Conservation (phyloP, 2,329 filamentous ascomycete species). For the Botrytis porri region DNA sequence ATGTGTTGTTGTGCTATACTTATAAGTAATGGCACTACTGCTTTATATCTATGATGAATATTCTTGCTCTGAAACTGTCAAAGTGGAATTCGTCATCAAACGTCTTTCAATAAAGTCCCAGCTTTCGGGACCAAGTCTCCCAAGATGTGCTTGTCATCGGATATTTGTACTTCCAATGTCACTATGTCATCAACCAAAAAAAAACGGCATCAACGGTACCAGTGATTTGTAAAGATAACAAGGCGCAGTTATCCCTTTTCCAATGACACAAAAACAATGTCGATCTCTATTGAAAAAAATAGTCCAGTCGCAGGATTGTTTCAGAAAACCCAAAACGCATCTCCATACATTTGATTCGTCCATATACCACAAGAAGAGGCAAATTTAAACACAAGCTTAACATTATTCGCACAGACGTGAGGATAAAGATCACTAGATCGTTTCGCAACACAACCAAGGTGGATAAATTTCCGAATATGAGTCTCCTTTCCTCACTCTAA, state of each 20-base stretch:
- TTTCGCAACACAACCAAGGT: neutral
- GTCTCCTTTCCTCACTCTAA: neutral
- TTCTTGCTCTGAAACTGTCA: neutral
- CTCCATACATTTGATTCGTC: neutral
- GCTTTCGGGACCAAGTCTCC: neutral
- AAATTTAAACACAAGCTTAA: neutral
- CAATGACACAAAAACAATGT: neutral
- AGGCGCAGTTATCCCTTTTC: neutral
- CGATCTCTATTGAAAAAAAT: neutral
- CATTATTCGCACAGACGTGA: neutral
- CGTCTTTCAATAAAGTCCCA: neutral
- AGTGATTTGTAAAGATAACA: neutral
- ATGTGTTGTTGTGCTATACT: no score
- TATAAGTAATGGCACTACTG: neutral
- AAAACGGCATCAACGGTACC: neutral
- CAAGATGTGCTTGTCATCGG: neutral
- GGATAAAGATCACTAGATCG: neutral
- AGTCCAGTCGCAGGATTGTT: neutral
- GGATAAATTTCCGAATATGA: conserved; percentile 1
- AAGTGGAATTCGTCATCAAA: no score
- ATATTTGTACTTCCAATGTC: no score
- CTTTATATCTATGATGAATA: no score
- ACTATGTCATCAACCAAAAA: neutral
- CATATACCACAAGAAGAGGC: no score
- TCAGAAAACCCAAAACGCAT: neutral